Base-by-base conservation (phyloP, 495 filamentous ascomycete genomes). In the Trichoderma erinaceum region DNA sequence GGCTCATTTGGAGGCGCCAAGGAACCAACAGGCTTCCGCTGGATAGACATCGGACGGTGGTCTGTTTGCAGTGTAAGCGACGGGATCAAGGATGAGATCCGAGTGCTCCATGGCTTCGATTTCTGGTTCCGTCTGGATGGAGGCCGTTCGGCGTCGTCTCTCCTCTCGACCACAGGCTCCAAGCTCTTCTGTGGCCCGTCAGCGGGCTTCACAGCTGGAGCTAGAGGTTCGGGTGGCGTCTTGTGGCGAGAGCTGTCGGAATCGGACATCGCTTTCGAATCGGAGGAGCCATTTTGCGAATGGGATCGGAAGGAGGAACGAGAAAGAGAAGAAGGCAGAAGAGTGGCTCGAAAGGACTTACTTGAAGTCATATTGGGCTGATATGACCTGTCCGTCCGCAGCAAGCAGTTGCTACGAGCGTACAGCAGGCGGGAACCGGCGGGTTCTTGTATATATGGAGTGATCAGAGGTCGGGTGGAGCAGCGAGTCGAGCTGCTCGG, bases 311-410 rank as follows among this genome's bases (percentile, higher is more conserved):
- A 16, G 2, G 58, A 29, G 35, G 61, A 29, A 46, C 44, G 23
- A 63, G 66, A 68, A 44, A 44, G 38, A 64, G 66, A 44, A 27
- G 50, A 41, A 25, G 66, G 50, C 27, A 63, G 25, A 32, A 50
- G n/a, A 32, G 67, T 23, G 25, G 67, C 58, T 41, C 67, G 52
- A 63, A 58, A 27, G 46, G 41, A 68, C 67, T 68, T 68, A 68
- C 67, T 64, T 58, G 67, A 68, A 41, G 67, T 68, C 67, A 68
- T 68, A 41, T 41, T 50, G 67, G 67, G 65, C 65, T 61, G 56
- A 61, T 61, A 61, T 61, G 56, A 61, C 56, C 56, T 61, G 56
- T 61, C 56, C 56, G 56, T 61, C 56, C 56, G 56, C 56, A 61
- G 56, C 56, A 27, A 61, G 56, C 56, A 61, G 56, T 61, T 61